phyloP scores from a whole-genome alignment of 2,329 filamentous ascomycete species.

The Aspergillus chevalieri region DNA sequence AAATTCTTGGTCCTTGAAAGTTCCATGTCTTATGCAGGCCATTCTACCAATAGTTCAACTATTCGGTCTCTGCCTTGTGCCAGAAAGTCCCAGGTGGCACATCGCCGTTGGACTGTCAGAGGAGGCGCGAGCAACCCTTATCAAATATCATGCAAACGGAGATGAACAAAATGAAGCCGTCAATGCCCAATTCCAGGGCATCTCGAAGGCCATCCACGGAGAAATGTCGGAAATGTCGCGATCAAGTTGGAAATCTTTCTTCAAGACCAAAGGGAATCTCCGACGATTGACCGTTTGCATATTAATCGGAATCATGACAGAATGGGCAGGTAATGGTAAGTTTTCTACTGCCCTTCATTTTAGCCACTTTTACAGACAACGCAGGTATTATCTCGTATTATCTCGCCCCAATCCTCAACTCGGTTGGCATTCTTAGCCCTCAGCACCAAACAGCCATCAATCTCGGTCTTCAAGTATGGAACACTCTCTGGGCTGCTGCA shows the following conservation, averaged over 20 bases:
- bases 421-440: conserved; percentile 13
- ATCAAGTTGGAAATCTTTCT: conserved; percentile 56
- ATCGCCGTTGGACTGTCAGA: conserved; percentile 58
- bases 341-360: background rate
- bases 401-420: conserved; percentile 11
- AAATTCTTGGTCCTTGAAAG: no score
- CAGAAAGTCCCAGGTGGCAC: conserved; percentile 62
- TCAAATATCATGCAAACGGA: conserved; percentile 59
- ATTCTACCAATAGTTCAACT: background rate
- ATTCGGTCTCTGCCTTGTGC: conserved; percentile 34
- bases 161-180: conserved; percentile 55
- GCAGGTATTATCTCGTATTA: conserved; percentile 19
- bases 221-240: conserved; percentile 49
- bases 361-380: background rate
- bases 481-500: conserved; percentile 3
- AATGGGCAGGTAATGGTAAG: conserved; percentile 58
- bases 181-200: conserved; percentile 61
- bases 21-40: no score
- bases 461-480: conserved; percentile 10
- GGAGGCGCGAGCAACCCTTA: conserved; percentile 56
- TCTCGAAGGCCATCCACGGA: conserved; percentile 56
- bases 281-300: conserved; percentile 58
- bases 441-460: conserved; percentile 10
- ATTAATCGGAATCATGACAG: conserved; percentile 60
- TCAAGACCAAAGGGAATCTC: conserved; percentile 58